Evolutionary conservation across 495 filamentous ascomycete species (phyloP).

Genomic region (Rhizodiscina lignyota): DNA sequence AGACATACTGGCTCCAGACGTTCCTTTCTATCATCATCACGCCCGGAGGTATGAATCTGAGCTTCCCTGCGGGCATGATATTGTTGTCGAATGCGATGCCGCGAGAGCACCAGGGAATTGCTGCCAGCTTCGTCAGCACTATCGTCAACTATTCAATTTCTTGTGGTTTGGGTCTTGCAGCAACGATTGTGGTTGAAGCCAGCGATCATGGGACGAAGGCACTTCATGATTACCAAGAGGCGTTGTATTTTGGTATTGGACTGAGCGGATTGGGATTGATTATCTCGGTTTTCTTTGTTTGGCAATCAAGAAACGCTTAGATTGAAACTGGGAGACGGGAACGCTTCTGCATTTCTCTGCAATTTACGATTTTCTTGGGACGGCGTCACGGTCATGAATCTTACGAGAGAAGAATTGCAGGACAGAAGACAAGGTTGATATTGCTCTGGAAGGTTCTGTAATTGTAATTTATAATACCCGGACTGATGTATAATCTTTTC

Average conservation of each 20-base stretch:
- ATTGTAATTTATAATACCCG: too few species aligned
- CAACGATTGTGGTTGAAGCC: too few species aligned
- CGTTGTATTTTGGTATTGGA: conserved; percentile 40
- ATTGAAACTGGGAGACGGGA: too few species aligned
- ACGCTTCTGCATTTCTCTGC: too few species aligned
- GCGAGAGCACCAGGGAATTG: conserved; percentile 46
- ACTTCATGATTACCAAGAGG: conserved; percentile 32
- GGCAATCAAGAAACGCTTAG: too few species aligned
- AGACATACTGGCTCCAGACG: conserved; percentile 42
- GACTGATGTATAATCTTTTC: too few species aligned
- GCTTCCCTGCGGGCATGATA: conserved; percentile 40
- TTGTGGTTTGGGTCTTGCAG: conserved; percentile 48
- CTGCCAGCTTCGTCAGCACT: conserved; percentile 44
- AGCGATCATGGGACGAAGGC: conserved; percentile 24
- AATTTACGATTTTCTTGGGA: too few species aligned
- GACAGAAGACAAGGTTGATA: too few species aligned
- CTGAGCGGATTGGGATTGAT: conserved; percentile 28
- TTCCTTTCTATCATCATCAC: conserved; percentile 41
- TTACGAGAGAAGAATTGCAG: too few species aligned
- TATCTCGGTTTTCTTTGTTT: too few species aligned
- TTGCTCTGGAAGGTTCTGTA: too few species aligned
- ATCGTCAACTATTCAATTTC: conserved; percentile 52
- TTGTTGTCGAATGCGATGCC: conserved; percentile 40
- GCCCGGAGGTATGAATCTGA: conserved; percentile 46
- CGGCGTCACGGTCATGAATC: too few species aligned